A percentile compares a stretch with the other conserved stretches of the same genome.
phyloP scores from a whole-genome alignment of 352 stramenopile species.

The Phytophthora agathidicida region DNA sequence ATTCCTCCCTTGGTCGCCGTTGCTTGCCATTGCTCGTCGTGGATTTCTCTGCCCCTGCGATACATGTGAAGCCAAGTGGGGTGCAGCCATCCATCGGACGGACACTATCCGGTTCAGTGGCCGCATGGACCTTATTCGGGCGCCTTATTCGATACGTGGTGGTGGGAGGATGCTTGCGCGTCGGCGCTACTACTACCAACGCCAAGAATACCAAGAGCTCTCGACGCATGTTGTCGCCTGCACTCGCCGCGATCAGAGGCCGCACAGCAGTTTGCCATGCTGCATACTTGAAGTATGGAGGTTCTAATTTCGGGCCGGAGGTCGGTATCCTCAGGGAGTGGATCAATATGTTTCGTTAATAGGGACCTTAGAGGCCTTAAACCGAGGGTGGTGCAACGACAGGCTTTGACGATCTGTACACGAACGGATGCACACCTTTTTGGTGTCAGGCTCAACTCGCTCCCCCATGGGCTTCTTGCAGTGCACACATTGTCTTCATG shows the following conservation, averaged over 20 bases:
- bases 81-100: conserved; percentile 3
- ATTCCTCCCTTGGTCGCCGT: not conserved
- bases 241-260: not conserved
- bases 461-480: not conserved
- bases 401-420: conserved; percentile 4
- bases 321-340: conserved; percentile 3
- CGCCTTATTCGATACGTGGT: conserved; percentile 8
- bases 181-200: no score
- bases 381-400: not conserved
- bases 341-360: not conserved
- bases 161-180: no score
- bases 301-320: not conserved
- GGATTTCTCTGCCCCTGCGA: conserved; percentile 8
- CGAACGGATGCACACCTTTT: not conserved
- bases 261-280: not conserved
- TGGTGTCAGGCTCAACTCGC: not conserved
- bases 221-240: not conserved
- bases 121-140: conserved; percentile 14
- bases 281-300: conserved; percentile 10
- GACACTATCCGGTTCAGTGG: conserved; percentile 11
- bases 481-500: not conserved
- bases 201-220: not conserved
- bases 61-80: conserved; percentile 2
- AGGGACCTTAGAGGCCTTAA: not conserved
- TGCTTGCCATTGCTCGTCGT: not conserved